Base-by-base conservation (phyloP, 495 filamentous ascomycete species). In the Mytilinidion resinicola region DNA sequence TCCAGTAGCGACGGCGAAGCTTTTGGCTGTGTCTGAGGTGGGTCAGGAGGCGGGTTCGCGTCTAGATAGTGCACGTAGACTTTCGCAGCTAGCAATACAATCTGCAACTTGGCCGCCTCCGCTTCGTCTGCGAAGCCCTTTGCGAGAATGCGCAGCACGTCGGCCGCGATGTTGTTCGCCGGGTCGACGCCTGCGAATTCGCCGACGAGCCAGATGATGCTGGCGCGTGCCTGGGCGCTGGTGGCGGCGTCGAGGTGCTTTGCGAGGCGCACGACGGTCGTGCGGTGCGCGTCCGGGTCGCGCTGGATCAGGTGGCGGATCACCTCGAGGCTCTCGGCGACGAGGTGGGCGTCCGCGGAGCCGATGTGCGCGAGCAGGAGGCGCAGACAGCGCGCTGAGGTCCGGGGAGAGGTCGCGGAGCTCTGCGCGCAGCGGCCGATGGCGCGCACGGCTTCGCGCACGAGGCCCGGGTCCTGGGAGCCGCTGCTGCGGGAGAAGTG, bases 201-300 rank as follows among this genome's bases (percentile, higher is more conserved):
- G 51, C 93, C 93, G 0, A 98, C 91, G 4, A 98, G 83, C 93
- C 93, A 98, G 62, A 97, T 88, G 58, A 97, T 96, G 35, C 85
- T 92, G 12, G 95, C 92, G 54, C 93, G 79, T 4, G 93, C 95
- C 53, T 87, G 85, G 5, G 93, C 82, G 56, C 89, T 88, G 1
- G 85, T 90, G 9, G 88, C 86, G 3, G 83, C 84, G 57, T 96
- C 91, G 7, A 98, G 81, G 61, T 95, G 87, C 69, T 90, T 95
- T 8, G 95, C 92, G n/a, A 98, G 75, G 46, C 89, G 80, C 37
- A 96, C 83, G 6, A 98, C 91, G 0, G 92, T 98, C 52, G 76
- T 78, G 34, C 76, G 76, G 64, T 96, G 93, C 12, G 82, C 82
- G 20, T 77, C 70, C 5, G 93, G 90, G 60, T 93, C 82, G 67